phyloP scores from a whole-genome alignment of 768 basidiomycete genomes.

The Arthromyces matolae region DNA sequence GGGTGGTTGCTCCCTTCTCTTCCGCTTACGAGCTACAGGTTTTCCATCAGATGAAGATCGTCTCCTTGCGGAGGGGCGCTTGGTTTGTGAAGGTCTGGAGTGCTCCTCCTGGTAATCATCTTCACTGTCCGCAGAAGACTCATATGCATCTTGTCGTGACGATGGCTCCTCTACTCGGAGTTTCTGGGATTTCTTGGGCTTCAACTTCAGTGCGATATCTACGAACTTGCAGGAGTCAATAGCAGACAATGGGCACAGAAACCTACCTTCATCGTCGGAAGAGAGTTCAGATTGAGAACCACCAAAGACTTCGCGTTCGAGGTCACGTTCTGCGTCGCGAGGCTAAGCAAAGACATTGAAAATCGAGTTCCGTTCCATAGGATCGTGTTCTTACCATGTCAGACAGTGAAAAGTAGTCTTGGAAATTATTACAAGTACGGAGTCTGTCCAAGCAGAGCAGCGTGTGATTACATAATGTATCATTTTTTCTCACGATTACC shows the following conservation, averaged over 20 bases:
- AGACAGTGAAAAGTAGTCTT: not conserved
- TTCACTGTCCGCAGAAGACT: constrained; percentile 45
- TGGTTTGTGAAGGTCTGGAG: constrained; percentile 25
- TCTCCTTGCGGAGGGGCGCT: constrained; percentile 22
- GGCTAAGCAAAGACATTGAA: constrained; percentile 8
- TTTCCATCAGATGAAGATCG: constrained; percentile 25
- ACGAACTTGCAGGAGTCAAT: not conserved
- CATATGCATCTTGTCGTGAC: constrained; percentile 52
- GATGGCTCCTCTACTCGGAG: constrained; percentile 28
- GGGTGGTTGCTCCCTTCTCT: constrained; percentile 55
- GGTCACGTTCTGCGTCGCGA: constrained; percentile 49
- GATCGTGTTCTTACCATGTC: not conserved
- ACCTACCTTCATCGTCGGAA: constrained; percentile 59
- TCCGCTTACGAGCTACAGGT: constrained; percentile 42
- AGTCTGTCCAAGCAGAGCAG: too few relatives aligned
- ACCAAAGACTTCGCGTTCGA: constrained; percentile 76
- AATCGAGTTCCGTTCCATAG: not conserved
- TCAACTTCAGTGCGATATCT: constrained; percentile 44
- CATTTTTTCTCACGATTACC: too few relatives aligned
- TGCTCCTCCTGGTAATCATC: constrained; percentile 47
- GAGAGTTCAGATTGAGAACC: constrained; percentile 84
- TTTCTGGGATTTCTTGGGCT: constrained; percentile 34
- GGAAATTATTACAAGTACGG: too few relatives aligned
- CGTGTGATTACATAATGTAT: constrained; percentile 6
- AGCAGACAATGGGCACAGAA: too few relatives aligned